Conservation (phyloP, 1,284 basidiomycete species). For the Marasmius oreades region DNA sequence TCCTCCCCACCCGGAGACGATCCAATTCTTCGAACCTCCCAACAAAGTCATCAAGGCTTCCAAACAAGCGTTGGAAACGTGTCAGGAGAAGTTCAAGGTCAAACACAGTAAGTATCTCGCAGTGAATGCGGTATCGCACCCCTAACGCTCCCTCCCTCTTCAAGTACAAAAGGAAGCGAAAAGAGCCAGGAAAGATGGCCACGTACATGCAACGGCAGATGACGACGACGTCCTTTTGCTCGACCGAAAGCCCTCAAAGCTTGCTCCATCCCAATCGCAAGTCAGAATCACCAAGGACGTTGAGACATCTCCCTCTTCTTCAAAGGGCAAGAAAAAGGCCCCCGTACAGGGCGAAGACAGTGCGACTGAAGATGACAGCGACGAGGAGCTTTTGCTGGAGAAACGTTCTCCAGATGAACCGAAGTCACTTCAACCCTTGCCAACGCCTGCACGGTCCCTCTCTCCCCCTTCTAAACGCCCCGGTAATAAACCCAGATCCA, state of each 20-base stretch:
- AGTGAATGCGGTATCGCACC: not conserved
- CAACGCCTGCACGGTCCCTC: constrained; percentile 49
- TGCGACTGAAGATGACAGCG: constrained; percentile 42
- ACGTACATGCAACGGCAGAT: constrained; percentile 55
- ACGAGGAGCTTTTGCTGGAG: constrained; percentile 26
- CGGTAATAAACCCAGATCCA: not conserved
- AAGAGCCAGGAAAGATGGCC: constrained; percentile 51
- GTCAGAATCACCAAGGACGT: constrained; percentile 14
- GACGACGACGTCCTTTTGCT: constrained; percentile 60
- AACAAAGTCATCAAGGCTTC: constrained; percentile 60
- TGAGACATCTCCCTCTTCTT: constrained; percentile 17
- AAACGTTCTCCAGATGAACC: constrained; percentile 19
- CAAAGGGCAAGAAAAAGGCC: constrained; percentile 25
- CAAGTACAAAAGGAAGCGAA: constrained; percentile 58
- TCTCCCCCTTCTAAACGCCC: constrained; percentile 24
- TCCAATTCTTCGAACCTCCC: constrained; percentile 83
- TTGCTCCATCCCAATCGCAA: constrained; percentile 19
- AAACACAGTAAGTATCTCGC: constrained; percentile 54
- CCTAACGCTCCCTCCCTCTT: not conserved
- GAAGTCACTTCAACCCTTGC: constrained; percentile 26
- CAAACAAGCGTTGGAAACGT: constrained; percentile 52
- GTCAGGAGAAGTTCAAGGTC: constrained; percentile 68
- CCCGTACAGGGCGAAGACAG: constrained; percentile 30
- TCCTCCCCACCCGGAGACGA: constrained; percentile 80
- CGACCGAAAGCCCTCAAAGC: constrained; percentile 40